Percentiles rank a stretch among this genome's conserved stretches.
Conservation (phyloP, 1,284 basidiomycete species). For the Xanthoconium separans region DNA sequence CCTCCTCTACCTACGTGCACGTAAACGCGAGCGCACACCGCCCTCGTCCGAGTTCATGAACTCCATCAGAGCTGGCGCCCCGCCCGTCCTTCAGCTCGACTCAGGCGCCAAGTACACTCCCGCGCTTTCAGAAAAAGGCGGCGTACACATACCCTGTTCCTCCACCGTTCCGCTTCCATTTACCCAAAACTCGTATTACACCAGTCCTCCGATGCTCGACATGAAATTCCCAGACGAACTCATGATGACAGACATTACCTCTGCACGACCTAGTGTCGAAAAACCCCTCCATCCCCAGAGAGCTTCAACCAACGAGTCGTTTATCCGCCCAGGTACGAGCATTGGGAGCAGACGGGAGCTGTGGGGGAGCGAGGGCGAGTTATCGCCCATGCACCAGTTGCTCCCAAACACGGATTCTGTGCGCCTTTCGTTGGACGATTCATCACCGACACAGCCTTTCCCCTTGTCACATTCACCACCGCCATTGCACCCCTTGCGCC, state of each 20-base stretch:
- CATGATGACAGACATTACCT: constrained; percentile 11
- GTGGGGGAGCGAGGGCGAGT: constrained; percentile 15
- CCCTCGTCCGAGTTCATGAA: constrained; percentile 52
- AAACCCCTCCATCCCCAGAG: constrained; percentile 21
- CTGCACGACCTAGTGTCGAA: constrained; percentile 19
- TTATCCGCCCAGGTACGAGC: constrained; percentile 6
- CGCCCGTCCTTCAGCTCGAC: constrained; percentile 30
- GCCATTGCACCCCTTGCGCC: constrained; percentile 24
- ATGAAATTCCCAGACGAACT: constrained; percentile 18
- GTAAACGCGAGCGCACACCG: constrained; percentile 39
- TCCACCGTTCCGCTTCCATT: constrained; percentile 4
- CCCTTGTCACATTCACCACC: constrained; percentile 6
- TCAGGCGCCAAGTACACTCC: constrained; percentile 20
- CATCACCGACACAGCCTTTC: not conserved
- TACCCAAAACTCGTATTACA: constrained; percentile 14
- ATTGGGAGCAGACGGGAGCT: constrained; percentile 20
- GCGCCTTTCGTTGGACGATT: constrained; percentile 13
- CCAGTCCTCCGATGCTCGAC: constrained; percentile 6
- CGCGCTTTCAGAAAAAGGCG: constrained; percentile 20
- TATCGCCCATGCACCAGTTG: constrained; percentile 8
- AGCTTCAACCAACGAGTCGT: constrained; percentile 11
- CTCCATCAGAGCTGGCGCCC: constrained; percentile 20
- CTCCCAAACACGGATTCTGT: not conserved
- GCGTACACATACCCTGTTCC: not conserved
- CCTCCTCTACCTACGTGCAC: constrained; percentile 36